phyloP scores from a whole-genome alignment of 192 early-diverging fungal species.

The Podila horticola region DNA sequence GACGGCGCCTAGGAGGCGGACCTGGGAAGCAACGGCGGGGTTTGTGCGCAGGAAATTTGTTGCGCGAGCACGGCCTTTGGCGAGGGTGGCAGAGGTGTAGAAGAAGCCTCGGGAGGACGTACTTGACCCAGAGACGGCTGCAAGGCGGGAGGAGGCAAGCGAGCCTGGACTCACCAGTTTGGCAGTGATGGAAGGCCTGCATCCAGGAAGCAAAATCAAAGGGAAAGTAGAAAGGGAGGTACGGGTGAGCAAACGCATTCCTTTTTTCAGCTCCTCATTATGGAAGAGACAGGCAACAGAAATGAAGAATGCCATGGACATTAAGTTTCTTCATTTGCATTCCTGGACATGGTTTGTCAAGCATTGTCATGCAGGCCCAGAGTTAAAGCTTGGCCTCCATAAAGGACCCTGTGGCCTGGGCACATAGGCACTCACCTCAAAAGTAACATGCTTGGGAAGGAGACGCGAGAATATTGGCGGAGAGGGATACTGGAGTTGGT shows the following conservation, averaged over 20 bases:
- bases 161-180: constrained; percentile 10
- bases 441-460: neutral
- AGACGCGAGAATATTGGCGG: neutral
- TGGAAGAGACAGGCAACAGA: too few species aligned
- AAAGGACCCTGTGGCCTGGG: too few species aligned
- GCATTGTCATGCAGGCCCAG: neutral
- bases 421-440: too few species aligned
- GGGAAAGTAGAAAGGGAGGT: neutral
- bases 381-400: too few species aligned
- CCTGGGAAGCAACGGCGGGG: neutral
- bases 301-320: too few species aligned
- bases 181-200: constrained; percentile 31
- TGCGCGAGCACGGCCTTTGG: neutral
- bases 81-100: constrained; percentile 5
- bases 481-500: too few species aligned
- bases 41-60: neutral
- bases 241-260: neutral
- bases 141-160: too few species aligned
- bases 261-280: neutral
- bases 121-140: constrained; percentile 1
- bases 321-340: neutral
- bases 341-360: constrained; percentile 1
- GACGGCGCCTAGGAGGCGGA: constrained; percentile 31
- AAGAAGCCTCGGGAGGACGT: constrained; percentile 7
- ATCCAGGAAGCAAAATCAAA: neutral